Evolutionary conservation across 1,139 yeast genomes (phyloP), one percentile per base, ranked within the genome.

Genomic region (Debaryomycetaceae sp.): DNA sequence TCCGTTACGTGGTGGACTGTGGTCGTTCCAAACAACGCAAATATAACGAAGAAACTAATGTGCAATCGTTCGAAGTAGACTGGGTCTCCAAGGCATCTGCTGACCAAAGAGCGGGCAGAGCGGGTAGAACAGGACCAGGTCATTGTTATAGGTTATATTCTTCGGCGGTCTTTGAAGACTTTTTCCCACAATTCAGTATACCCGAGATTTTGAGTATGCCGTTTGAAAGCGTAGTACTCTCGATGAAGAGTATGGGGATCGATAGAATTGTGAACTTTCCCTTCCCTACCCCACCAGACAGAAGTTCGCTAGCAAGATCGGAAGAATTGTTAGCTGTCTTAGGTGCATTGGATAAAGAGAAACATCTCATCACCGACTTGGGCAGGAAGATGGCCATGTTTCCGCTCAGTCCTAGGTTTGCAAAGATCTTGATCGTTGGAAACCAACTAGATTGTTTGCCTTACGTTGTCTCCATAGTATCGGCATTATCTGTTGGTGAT

Each of bases 51-150:
- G 85, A 81, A 27, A 87, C 90, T 7, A 96, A 96, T 3, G 96
- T 93, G 24, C 98, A 93, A 63, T 87, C 96, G 47, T 95, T 87
- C 64, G 95, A 87, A 58, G 78, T 95, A 42, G 88, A 83, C 46
- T 95, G 98, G 98, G 75, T 93, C 11, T 86, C 96, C 36, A 90
- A 95, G 57, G 99, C 99, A 0, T 87, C 96, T 46, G 95, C 99
- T 0, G 95, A 83, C 52, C 99, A 95, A 71, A 78, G 99, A 68
- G 70, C 96, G 34, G 99, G 99, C 65, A 85, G 99, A 76, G 99
- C 99, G 42, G 99, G 99, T 61, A 87, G 99, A 79, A 93, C 98
- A 0, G 99, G 99, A 0, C 98, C 99, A 0, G 99, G 99, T 44
- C 99, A 95, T 59, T 89, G 97, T 62, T 95, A 95, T 62, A 74